These are phyloP conservation scores for Diphasiastrum complanatum DNA, from an alignment of 83 land plant species.

Conservation along the genomic window DNA sequence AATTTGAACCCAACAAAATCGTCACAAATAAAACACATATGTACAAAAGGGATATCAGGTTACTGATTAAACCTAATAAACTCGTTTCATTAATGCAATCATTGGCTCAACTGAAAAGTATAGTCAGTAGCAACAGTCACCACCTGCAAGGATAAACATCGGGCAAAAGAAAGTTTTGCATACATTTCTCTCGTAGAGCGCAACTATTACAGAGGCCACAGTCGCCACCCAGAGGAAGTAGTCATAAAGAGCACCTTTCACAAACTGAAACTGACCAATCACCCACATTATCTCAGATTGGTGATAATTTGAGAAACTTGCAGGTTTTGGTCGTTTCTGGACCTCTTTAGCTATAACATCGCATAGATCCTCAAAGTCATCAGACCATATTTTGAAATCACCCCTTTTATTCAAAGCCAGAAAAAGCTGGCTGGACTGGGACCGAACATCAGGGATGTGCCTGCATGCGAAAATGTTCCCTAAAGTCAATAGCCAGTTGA, in stretches of 20 bases:
- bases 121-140: too few relatives aligned
- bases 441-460: conserved; percentile 21
- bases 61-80: too few relatives aligned
- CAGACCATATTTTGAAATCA: conserved; percentile 25
- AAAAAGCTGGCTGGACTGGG: conserved; percentile 5
- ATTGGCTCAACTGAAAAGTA: too few relatives aligned
- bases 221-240: conserved; percentile 17
- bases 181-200: conserved; percentile 11
- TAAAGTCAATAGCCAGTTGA: too few relatives aligned
- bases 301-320: not conserved
- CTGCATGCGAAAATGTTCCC: too few relatives aligned
- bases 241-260: conserved; percentile 15
- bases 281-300: conserved; percentile 4
- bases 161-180: not conserved
- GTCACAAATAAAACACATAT: too few relatives aligned
- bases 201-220: conserved; percentile 14
- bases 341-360: conserved; percentile 23
- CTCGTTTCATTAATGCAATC: too few relatives aligned
- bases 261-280: conserved; percentile 6
- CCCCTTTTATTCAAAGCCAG: conserved; percentile 22
- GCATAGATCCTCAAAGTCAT: conserved; percentile 25
- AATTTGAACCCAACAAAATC: too few relatives aligned
- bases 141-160: too few relatives aligned
- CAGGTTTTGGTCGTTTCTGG: conserved; percentile 8
- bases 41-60: too few relatives aligned